phyloP scores from a whole-genome alignment of 495 filamentous ascomycete species.

The Melanomma pulvis-pyrius region DNA sequence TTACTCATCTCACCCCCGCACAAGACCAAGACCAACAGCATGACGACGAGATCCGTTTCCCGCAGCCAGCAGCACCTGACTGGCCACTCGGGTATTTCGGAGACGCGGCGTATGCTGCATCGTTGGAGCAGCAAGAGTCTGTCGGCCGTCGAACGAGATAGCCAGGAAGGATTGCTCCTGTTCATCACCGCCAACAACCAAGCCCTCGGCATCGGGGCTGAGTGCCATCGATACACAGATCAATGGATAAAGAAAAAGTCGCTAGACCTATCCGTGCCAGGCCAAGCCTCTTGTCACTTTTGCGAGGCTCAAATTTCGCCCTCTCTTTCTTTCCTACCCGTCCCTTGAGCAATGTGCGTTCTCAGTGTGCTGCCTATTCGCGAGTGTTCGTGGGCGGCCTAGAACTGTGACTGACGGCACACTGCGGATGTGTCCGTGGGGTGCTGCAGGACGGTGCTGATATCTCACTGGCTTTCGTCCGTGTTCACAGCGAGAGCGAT shows the following conservation, averaged over 20 bases:
- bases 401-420: neutral
- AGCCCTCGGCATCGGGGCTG: conserved; percentile 31
- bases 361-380: neutral
- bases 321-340: neutral
- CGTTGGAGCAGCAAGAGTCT: neutral
- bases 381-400: conserved; percentile 1
- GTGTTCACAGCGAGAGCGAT: conserved; percentile 13
- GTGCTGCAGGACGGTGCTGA: conserved; percentile 3
- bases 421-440: conserved; percentile 11
- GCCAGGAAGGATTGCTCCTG: neutral
- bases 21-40: neutral
- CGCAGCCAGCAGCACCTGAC: neutral
- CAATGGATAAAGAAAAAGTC: conserved; percentile 14
- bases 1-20: neutral
- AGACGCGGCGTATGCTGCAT: neutral
- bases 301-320: neutral
- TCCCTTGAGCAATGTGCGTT: neutral
- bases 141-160: neutral
- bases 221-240: conserved; percentile 6
- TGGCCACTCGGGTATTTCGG: conserved; percentile 5
- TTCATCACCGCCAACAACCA: conserved; percentile 2
- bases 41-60: neutral
- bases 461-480: conserved; percentile 1
- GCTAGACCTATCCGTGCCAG: neutral
- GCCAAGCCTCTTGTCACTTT: conserved; percentile 24